Evolutionary conservation across 2,329 filamentous ascomycete genomes (phyloP).

Genomic region (Cryphonectria japonica): DNA sequence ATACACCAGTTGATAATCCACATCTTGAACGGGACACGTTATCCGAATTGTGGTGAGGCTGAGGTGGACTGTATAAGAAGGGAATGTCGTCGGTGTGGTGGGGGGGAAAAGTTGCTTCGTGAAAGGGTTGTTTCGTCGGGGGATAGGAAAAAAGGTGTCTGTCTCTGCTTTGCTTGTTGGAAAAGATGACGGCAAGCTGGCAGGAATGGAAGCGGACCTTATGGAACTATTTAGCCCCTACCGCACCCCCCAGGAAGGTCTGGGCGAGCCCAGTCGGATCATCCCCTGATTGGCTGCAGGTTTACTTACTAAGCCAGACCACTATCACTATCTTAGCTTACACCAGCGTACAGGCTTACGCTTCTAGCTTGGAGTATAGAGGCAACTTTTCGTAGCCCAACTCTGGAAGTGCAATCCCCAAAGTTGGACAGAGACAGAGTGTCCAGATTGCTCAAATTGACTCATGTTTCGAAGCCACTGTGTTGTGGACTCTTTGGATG

Average conservation of each 20-base stretch:
- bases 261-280: constrained; percentile 14
- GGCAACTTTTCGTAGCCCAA: neutral
- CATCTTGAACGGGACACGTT: constrained; percentile 59
- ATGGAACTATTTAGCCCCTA: constrained; percentile 2
- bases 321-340: too few species aligned
- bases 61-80: neutral
- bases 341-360: neutral
- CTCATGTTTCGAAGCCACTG: neutral
- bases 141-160: neutral
- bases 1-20: constrained; percentile 97
- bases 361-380: neutral
- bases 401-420: neutral
- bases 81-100: neutral
- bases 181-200: constrained; percentile 28
- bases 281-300: constrained; percentile 14
- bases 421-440: neutral
- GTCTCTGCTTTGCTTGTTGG: constrained; percentile 24
- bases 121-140: constrained; percentile 19
- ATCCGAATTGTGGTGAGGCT: constrained; percentile 3
- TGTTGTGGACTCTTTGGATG: neutral
- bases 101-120: constrained; percentile 11
- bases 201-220: constrained; percentile 12
- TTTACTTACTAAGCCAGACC: constrained; percentile 9
- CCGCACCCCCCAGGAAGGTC: neutral
- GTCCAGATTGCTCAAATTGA: neutral